These are phyloP conservation scores for Penicillium janthinellum DNA, from an alignment of 2,329 filamentous ascomycete genomes.

Conservation along the genomic window DNA sequence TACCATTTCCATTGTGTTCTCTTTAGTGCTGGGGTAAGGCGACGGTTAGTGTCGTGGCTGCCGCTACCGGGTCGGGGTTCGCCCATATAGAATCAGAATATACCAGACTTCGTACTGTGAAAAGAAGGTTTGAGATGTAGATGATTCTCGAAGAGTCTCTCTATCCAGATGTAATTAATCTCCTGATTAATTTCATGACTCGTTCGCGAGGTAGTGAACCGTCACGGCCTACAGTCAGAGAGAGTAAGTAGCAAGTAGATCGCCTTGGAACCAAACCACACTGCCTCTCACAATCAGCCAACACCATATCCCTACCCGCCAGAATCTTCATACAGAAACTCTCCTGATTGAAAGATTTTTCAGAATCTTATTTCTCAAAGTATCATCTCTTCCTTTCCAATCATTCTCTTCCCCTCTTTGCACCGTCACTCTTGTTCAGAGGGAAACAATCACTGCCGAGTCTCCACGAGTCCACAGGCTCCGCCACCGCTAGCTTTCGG, in stretches of 20 bases:
- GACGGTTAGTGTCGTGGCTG: constrained; percentile 1
- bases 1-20: background rate
- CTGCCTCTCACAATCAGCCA: background rate
- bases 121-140: background rate
- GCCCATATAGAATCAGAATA: background rate
- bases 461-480: constrained; percentile 24
- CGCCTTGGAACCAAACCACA: background rate
- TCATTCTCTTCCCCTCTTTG: background rate
- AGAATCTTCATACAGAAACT: background rate
- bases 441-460: constrained; percentile 23
- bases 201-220: background rate
- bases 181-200: background rate
- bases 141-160: background rate
- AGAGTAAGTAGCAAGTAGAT: constrained; percentile 1
- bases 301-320: background rate
- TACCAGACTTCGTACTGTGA: background rate
- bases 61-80: background rate
- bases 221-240: background rate
- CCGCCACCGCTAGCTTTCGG: constrained; percentile 32
- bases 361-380: background rate
- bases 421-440: background rate
- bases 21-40: background rate
- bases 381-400: background rate
- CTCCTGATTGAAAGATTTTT: background rate
- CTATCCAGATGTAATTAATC: background rate